Base-by-base conservation (phyloP, 768 basidiomycete genomes). In the Mycena chlorophos region DNA sequence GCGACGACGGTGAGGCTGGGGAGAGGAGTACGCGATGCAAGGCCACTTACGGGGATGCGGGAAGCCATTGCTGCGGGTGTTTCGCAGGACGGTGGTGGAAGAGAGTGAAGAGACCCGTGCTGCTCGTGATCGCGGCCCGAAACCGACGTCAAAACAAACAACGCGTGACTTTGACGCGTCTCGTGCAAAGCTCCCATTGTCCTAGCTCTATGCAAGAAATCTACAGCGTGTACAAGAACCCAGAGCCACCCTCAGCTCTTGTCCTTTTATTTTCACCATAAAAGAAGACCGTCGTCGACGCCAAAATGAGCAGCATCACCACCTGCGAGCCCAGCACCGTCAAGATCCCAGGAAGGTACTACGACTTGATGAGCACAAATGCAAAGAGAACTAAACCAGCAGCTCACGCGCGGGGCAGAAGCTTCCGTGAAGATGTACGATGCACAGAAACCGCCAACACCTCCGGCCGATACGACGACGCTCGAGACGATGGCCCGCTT, bases 401-500 rank as follows among this genome's bases (percentile, higher is more conserved):
- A 46, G 45, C 45, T 5, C 6, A 46, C 45, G 26, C 60, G 66
- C 5, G 80, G 79, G 52, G 65, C 70, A 56, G 81, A 80, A 30
- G 60, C 61, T 60, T 82, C 73, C 8, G 76, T 76, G 56, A 80
- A 82, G 16, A 76, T 68, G 1, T 75, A 73, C 26, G 78, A 78
- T 12, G 79, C 78, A 54, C 79, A 68, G 6, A 80, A 73, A 19
- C 79, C 79, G 27, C 79, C 80, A 34, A 78, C 59, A n/a, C 77
- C 77, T 19, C 75, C 77, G 42, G 78, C 79, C n/a, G 75, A 73
- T 37, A 79, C 65, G n/a, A 77, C 69, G 17, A 79, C 64, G 5
- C 75, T 76, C n/a, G 75, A 78, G 12, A 77, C 74, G 28, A 79
- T 74, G 5, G 78, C 76, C 27, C 76, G 70, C 63, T 81, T 82